phyloP scores from a whole-genome alignment of 2,329 filamentous ascomycete species.

The Cladophialophora chaetospira region DNA sequence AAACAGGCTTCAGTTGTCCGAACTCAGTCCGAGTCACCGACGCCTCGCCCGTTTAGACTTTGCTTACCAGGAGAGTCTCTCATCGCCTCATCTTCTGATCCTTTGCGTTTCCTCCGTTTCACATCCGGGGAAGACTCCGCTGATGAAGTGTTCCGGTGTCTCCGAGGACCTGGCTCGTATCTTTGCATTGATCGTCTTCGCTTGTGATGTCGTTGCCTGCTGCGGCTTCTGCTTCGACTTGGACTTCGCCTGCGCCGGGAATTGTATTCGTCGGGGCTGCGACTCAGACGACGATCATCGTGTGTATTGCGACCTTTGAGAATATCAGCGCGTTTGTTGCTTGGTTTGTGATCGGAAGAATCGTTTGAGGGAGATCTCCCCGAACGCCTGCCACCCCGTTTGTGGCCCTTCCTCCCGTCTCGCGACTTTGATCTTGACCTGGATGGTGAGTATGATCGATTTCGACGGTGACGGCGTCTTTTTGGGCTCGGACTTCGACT shows the following conservation, averaged over 20 bases:
- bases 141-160: conserved; percentile 47
- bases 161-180: conserved; percentile 47
- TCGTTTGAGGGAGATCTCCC: conserved; percentile 48
- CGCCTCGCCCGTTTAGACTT: conserved; percentile 11
- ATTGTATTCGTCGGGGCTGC: conserved; percentile 40
- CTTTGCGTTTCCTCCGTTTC: conserved; percentile 45
- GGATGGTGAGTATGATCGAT: conserved; percentile 41
- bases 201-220: conserved; percentile 41
- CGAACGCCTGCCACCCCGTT: conserved; percentile 39
- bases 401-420: conserved; percentile 37
- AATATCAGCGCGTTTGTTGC: conserved; percentile 53
- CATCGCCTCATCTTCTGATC: conserved; percentile 23
- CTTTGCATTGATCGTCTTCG: conserved; percentile 49
- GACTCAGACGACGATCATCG: conserved; percentile 48
- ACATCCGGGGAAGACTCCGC: conserved; percentile 43
- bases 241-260: conserved; percentile 37
- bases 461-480: conserved; percentile 34
- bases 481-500: conserved; percentile 43
- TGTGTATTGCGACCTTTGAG: conserved; percentile 47
- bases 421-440: conserved; percentile 41
- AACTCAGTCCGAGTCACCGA: conserved; percentile 36
- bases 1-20: neutral
- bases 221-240: conserved; percentile 35
- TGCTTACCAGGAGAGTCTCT: conserved; percentile 9
- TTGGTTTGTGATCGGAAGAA: conserved; percentile 45